Evolutionary conservation across 2,329 filamentous ascomycete genomes (phyloP), one percentile per base, ranked within the genome.

Genomic region (Fusarium sp.): DNA sequence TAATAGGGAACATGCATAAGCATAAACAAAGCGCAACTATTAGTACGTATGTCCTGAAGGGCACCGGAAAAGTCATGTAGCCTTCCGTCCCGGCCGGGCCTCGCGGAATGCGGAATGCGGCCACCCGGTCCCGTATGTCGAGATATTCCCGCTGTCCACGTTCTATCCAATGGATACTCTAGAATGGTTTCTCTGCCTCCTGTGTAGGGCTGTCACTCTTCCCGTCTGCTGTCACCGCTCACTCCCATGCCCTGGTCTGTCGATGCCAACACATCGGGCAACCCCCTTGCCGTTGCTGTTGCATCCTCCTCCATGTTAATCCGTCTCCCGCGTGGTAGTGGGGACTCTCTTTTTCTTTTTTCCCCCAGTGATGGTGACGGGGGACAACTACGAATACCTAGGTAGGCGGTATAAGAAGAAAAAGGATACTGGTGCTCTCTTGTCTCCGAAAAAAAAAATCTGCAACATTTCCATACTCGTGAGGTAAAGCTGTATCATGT

Each of bases 231-330:
- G 62, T 65, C 62, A 65, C 62, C 54, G 62, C 57, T 35, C 54
- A 15, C 30, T 30, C 35, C 55, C 56, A 48, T 47, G 56, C 40
- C 66, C 52, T 55, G 35, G 66, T 50, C 51, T 35, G 52, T 51
- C 33, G 27, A 48, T 69, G 66, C 66, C 66, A 69, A 55, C 67
- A 55, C 67, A 70, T 65, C 53, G 43, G 58, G 25, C 43, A 62
- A 56, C 37, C 59, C 59, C 49, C 59, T 43, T 23, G 23, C 23
- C 23, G 23, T 62, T 56, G 37, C 27, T 17, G 30, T 56, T 54
- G 32, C 51, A 62, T 58, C 39, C 30, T 39, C 65, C 50, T 67
- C 58, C 55, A 46, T 33, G 58, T 45, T 68, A 44, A 55, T 62
- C 67, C 48, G 23, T 63, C 44, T 66, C 54, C 57, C 67, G 67